Percentiles rank a stretch among this genome's conserved stretches.
Conservation (phyloP, 2,329 filamentous ascomycete species). For the Paraconiothyrium sp. region DNA sequence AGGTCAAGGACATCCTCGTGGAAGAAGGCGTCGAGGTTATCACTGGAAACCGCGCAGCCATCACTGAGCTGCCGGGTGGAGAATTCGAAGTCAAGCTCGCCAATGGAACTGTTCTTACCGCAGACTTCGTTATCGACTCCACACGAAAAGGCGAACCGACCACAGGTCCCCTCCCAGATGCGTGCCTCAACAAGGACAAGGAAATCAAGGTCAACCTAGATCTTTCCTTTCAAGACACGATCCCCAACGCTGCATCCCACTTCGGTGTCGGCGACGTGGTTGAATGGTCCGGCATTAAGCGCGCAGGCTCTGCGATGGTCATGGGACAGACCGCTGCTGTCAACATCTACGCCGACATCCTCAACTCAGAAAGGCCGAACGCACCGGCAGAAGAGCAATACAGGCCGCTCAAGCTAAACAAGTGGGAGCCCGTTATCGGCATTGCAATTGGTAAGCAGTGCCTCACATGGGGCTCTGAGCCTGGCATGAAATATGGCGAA, state of each 20-base stretch:
- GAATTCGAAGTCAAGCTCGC: constrained; percentile 56
- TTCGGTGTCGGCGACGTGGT: constrained; percentile 76
- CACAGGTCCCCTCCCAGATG: constrained; percentile 68
- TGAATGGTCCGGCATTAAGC: constrained; percentile 80
- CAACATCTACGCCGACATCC: constrained; percentile 60
- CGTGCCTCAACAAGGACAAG: constrained; percentile 69
- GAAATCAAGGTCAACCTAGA: constrained; percentile 69
- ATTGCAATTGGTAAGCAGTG: constrained; percentile 76
- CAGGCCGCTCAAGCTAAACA: constrained; percentile 36
- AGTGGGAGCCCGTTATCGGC: constrained; percentile 67
- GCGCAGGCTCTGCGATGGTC: constrained; percentile 79
- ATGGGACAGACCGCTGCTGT: constrained; percentile 72
- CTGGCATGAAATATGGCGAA: constrained; percentile 67
- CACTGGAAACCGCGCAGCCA: constrained; percentile 67
- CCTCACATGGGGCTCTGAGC: constrained; percentile 67
- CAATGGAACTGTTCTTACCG: constrained; percentile 59
- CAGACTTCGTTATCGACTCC: constrained; percentile 75
- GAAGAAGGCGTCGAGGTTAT: constrained; percentile 73
- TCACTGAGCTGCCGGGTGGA: constrained; percentile 37
- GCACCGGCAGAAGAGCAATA: constrained; percentile 28
- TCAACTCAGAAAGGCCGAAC: constrained; percentile 41
- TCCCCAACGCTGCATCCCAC: constrained; percentile 68
- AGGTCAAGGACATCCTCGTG: constrained; percentile 65
- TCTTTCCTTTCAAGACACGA: constrained; percentile 63
- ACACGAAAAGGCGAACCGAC: constrained; percentile 71